phyloP scores from a whole-genome alignment of 2,329 filamentous ascomycete species.

The Colletotrichum tabaci region DNA sequence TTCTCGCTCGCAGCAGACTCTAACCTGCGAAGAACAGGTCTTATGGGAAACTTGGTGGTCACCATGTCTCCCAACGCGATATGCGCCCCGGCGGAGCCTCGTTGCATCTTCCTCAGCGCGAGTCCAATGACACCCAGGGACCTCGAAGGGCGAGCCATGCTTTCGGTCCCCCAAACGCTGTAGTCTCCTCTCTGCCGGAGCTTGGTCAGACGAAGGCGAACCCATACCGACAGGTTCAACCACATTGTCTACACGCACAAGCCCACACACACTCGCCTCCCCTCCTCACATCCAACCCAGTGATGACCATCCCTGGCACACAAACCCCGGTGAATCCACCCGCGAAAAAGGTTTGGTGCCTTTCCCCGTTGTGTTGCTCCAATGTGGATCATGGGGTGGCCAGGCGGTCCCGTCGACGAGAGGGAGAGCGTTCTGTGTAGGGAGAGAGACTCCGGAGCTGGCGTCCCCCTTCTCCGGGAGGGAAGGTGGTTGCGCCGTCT shows the following conservation, averaged over 20 bases:
- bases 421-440: not conserved
- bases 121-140: not conserved
- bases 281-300: slow-evolving; percentile 12
- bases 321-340: slow-evolving; percentile 27
- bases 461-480: not conserved
- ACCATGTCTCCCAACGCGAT: not conserved
- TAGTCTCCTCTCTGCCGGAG: not conserved
- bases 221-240: too few relatives aligned
- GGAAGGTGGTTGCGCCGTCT: slow-evolving; percentile 32
- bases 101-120: not conserved
- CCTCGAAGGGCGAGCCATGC: not conserved
- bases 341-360: slow-evolving; percentile 12
- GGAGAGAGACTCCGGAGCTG: not conserved
- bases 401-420: not conserved
- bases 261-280: slow-evolving; percentile 4
- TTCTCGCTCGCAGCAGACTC: not conserved
- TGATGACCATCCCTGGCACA: slow-evolving; percentile 7
- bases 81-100: slow-evolving; percentile 5
- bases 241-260: too few relatives aligned
- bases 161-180: not conserved
- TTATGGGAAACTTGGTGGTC: not conserved
- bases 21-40: not conserved
- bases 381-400: slow-evolving; percentile 12
- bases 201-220: not conserved
- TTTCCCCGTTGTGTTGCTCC: slow-evolving; percentile 25